A percentile compares a stretch with the other conserved stretches of the same genome.
phyloP scores from a whole-genome alignment of 495 filamentous ascomycete genomes.

The Neurospora tetraspora region DNA sequence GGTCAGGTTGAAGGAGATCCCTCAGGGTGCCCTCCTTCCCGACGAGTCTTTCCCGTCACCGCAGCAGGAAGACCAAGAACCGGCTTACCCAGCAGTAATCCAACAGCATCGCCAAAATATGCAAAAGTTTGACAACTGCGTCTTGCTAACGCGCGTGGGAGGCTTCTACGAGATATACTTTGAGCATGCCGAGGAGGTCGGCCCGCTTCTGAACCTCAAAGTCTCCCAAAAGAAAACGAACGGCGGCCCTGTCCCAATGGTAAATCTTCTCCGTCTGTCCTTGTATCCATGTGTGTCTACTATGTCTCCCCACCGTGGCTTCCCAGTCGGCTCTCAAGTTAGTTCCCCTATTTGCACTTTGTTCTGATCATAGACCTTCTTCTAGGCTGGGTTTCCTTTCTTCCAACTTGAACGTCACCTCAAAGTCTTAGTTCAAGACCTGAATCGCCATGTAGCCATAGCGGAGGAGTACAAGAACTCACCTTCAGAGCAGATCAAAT shows the following conservation, averaged over 20 bases:
- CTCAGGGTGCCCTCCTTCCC: conserved; percentile 45
- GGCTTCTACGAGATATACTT: conserved; percentile 98
- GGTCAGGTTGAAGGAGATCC: conserved; percentile 52
- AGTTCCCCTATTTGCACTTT: not conserved
- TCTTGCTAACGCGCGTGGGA: conserved; percentile 82
- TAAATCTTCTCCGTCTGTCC: conserved; percentile 23
- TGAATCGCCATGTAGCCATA: conserved; percentile 83
- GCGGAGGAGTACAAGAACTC: conserved; percentile 80
- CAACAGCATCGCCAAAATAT: conserved; percentile 85
- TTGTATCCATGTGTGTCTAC: not conserved
- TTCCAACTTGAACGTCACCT: conserved; percentile 86
- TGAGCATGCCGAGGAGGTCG: conserved; percentile 81
- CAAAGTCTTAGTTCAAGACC: conserved; percentile 84
- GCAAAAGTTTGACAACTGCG: conserved; percentile 78
- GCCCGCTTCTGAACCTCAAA: conserved; percentile 79
- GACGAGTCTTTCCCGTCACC: conserved; percentile 17
- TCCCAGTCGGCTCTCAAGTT: not conserved
- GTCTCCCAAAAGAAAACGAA: conserved; percentile 69
- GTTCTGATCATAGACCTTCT: conserved; percentile 21
- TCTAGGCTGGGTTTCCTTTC: conserved; percentile 80
- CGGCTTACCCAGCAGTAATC: conserved; percentile 76
- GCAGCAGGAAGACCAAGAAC: conserved; percentile 34
- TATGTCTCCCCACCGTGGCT: not conserved
- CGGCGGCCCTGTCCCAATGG: conserved; percentile 71
- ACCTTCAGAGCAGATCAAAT: conserved; percentile 52